Base-by-base conservation (phyloP, 805 yeast genomes). In the Zygoascus flipseniorum region DNA sequence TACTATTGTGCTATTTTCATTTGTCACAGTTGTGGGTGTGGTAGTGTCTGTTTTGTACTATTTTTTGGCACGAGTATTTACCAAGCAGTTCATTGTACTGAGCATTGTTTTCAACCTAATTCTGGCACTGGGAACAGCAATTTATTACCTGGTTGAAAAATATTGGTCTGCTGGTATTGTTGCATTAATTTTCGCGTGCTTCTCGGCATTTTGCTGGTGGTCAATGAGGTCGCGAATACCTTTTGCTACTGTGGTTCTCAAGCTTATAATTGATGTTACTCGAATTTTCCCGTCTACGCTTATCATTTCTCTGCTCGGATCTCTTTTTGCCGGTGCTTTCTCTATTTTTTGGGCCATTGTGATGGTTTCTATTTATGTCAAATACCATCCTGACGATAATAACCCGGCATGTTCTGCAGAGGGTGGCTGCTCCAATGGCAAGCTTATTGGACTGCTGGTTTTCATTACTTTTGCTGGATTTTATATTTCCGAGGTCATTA, bases 91-190 rank as follows among this genome's bases (percentile, higher is more conserved):
- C 67, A 86, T 89, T 59, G 76, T 77, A 52, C 68, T 81, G 26
- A 86, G 95, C 1, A 76, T 89, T 58, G 72, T 86, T 32, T 69
- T 83, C 48, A 87, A 87, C 63, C 74, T 87, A 11, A 60, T 81
- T 1, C 67, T 86, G 54, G 88, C 92, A 2, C 61, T 88, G 28
- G 96, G 86, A 16, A 82, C 95, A 5, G 80, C 89, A 5, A 82
- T 89, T 59, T 83, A 80, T 68, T 86, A 85, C 63, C 75, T 89
- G 61, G 82, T 76, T 1, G 74, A 77, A 59, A 72, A 75, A 32
- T 85, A 86, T 68, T 88, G 83, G 73, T 82, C 92, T 4, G 92
- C 95, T 0, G 96, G 89, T 1, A 73, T 86, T 56, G 89, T 84
- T 39, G 85, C 83, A 58, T 69, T 85, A 57, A 75, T 83, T 1